These are phyloP conservation scores for Salix udensis DNA, from an alignment of 345 rosid species.

Conservation along the genomic window DNA sequence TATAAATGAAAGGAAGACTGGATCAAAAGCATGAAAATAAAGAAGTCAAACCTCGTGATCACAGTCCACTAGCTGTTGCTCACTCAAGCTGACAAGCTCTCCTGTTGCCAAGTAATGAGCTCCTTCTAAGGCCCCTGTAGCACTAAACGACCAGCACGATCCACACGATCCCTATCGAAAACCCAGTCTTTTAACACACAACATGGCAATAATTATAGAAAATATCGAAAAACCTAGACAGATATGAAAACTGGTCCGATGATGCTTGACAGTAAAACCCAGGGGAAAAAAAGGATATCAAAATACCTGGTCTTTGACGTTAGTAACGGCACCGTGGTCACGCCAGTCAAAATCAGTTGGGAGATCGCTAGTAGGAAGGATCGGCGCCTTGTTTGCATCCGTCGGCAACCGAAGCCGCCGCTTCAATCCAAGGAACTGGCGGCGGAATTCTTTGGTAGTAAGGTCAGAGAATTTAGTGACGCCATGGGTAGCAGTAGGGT, in stretches of 20 bases:
- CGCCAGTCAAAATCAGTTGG: slow-evolving; percentile 91
- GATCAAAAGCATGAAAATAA: background rate
- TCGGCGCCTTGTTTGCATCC: slow-evolving; percentile 79
- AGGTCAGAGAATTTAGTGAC: slow-evolving; percentile 89
- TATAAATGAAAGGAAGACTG: background rate
- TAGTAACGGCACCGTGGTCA: slow-evolving; percentile 76
- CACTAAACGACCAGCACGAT: slow-evolving; percentile 96
- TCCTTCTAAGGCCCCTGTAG: slow-evolving; percentile 93
- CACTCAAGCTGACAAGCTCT: slow-evolving; percentile 86
- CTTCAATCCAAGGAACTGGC: slow-evolving; percentile 51
- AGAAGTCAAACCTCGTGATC: slow-evolving; percentile 78
- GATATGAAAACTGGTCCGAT: background rate
- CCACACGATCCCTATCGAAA: slow-evolving; percentile 76
- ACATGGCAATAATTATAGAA: too few relatives aligned
- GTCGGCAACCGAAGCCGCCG: slow-evolving; percentile 51
- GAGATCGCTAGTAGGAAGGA: slow-evolving; percentile 67
- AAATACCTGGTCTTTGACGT: slow-evolving; percentile 74
- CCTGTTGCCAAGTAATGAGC: slow-evolving; percentile 83
- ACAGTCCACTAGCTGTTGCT: slow-evolving; percentile 98
- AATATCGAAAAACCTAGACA: background rate
- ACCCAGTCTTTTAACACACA: background rate
- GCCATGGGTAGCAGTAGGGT: slow-evolving; percentile 81
- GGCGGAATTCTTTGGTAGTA: slow-evolving; percentile 64
- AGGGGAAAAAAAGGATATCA: background rate
- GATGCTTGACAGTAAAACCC: background rate